Percentiles rank a stretch among this genome's conserved stretches.
These are phyloP conservation scores for Lactuca saligna DNA, from an alignment of 129 eudicot species.

Conservation along the genomic window DNA sequence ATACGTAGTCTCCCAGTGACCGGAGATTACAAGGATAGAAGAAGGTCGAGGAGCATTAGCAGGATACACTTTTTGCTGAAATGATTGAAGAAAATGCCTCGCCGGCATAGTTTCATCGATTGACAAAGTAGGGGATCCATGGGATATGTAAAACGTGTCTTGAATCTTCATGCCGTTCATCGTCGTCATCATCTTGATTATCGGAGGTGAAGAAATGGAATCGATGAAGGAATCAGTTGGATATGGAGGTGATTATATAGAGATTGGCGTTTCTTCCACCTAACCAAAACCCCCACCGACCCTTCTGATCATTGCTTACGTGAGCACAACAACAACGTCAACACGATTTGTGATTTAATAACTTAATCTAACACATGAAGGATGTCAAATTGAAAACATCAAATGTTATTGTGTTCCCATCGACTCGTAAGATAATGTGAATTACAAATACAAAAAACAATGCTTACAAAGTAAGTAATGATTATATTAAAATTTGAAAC, in stretches of 20 bases:
- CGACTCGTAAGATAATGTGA: too few relatives aligned
- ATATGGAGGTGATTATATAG: neutral
- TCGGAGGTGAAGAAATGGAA: neutral
- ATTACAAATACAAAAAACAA: too few relatives aligned
- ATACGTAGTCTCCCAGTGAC: slow-evolving; percentile 80
- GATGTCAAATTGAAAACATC: neutral
- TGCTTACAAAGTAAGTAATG: too few relatives aligned
- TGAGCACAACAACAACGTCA: neutral
- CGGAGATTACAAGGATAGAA: slow-evolving; percentile 74
- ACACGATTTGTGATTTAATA: neutral
- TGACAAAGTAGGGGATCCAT: slow-evolving; percentile 81
- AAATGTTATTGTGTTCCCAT: too few relatives aligned
- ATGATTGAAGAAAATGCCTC: slow-evolving; percentile 57
- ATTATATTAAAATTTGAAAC: too few relatives aligned
- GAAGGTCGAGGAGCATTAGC: slow-evolving; percentile 40
- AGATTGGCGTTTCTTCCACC: neutral
- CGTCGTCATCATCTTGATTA: neutral
- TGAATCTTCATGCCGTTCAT: slow-evolving; percentile 30
- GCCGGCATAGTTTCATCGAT: slow-evolving; percentile 76
- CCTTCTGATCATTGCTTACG: neutral
- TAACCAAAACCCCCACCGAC: neutral
- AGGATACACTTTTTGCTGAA: slow-evolving; percentile 43
- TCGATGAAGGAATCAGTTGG: neutral
- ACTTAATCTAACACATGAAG: neutral
- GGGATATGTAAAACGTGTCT: slow-evolving; percentile 80